phyloP scores from a whole-genome alignment of 163 green algal genomes.

The Prototheca cutis region DNA sequence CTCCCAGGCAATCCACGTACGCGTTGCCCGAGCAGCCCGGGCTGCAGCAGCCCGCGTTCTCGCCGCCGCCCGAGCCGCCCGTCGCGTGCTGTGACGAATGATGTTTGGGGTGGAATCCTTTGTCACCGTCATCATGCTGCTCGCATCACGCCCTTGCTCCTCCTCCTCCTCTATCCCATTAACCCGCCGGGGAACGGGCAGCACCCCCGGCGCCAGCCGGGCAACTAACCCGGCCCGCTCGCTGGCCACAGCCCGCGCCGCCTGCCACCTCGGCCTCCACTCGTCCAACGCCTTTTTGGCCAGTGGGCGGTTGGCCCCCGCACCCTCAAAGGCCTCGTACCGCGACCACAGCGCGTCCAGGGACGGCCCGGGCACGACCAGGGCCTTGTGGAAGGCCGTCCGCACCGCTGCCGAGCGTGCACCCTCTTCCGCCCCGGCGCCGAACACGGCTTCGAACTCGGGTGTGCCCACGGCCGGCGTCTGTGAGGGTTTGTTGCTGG shows the following conservation, averaged over 20 bases:
- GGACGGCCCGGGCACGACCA: slow-evolving; percentile 56
- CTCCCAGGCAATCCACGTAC: slow-evolving; percentile 68
- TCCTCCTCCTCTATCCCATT: too few relatives aligned
- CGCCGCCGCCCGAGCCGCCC: too few relatives aligned
- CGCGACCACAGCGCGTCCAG: slow-evolving; percentile 70
- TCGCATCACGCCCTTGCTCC: too few relatives aligned
- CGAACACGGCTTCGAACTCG: slow-evolving; percentile 51
- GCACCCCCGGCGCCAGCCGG: background rate
- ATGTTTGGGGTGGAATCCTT: too few relatives aligned
- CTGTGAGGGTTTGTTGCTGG: too few relatives aligned
- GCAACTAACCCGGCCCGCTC: background rate
- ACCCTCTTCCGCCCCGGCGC: slow-evolving; percentile 53
- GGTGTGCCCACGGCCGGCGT: slow-evolving; percentile 39
- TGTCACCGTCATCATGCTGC: too few relatives aligned
- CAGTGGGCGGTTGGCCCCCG: slow-evolving; percentile 38
- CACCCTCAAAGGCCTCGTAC: slow-evolving; percentile 78
- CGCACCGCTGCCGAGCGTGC: slow-evolving; percentile 41
- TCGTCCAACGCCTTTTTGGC: slow-evolving; percentile 62
- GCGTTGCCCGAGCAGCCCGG: slow-evolving; percentile 46
- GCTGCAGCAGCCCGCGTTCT: too few relatives aligned
- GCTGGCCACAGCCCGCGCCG: slow-evolving; percentile 6
- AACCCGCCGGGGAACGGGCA: slow-evolving; percentile 9
- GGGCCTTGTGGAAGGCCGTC: slow-evolving; percentile 60
- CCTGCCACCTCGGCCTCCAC: slow-evolving; percentile 56
- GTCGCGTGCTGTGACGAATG: too few relatives aligned